phyloP scores from a whole-genome alignment of 495 filamentous ascomycete species.

The Rostrohypoxylon terebratum region DNA sequence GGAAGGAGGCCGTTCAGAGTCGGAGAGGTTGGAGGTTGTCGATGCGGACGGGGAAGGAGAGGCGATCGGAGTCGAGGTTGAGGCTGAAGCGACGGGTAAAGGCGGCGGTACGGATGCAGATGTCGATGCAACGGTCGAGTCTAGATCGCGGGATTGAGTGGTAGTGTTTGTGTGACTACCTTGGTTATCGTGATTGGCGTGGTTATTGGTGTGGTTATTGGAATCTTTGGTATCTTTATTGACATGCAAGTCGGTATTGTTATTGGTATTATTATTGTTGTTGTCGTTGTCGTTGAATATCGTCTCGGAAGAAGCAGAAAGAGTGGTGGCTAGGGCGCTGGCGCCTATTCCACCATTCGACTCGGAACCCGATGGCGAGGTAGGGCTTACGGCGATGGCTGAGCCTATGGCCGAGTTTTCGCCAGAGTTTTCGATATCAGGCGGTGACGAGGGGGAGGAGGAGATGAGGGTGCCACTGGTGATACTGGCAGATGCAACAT shows the following conservation, averaged over 20 bases:
- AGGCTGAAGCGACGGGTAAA: slow-evolving; percentile 28
- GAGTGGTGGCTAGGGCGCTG: slow-evolving; percentile 24
- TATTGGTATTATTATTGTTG: neutral
- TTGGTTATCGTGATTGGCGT: neutral
- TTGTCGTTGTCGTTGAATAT: neutral
- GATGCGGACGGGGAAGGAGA: slow-evolving; percentile 24
- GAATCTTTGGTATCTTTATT: too few relatives aligned
- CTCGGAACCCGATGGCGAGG: slow-evolving; percentile 12
- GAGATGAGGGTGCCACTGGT: slow-evolving; percentile 29
- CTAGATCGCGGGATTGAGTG: slow-evolving; percentile 2
- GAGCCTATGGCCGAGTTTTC: neutral
- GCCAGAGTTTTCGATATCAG: slow-evolving; percentile 18
- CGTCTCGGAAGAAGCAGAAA: slow-evolving; percentile 15
- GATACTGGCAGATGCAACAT: slow-evolving; percentile 24
- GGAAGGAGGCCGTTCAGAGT: slow-evolving; percentile 17
- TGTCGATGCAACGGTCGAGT: slow-evolving; percentile 31
- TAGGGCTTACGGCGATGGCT: neutral
- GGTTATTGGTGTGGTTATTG: neutral
- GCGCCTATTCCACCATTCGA: slow-evolving; percentile 30
- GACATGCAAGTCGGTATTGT: neutral
- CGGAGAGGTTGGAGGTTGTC: slow-evolving; percentile 11
- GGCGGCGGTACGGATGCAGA: slow-evolving; percentile 32
- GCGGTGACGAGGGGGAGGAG: slow-evolving; percentile 36
- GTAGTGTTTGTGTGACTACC: slow-evolving; percentile 17
- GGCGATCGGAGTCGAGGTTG: slow-evolving; percentile 29